Evolutionary conservation across 257 asterid genomes (phyloP).

Genomic region (Penstemon newberryi): DNA sequence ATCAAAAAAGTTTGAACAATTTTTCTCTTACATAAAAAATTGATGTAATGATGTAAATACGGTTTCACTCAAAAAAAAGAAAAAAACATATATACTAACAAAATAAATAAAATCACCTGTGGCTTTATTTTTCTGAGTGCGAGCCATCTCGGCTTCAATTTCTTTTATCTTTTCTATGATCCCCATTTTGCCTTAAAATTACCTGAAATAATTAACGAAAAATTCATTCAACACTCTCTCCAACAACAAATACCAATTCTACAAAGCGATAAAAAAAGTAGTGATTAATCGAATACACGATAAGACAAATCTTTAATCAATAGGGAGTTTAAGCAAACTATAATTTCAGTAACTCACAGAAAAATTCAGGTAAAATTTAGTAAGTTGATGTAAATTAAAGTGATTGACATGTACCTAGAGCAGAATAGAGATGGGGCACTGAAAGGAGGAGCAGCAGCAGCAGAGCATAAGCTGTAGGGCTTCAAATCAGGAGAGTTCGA

Average conservation of each 20-base stretch:
- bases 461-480: slow-evolving; percentile 25
- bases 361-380: slow-evolving; percentile 18
- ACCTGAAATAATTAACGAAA: slow-evolving; percentile 40
- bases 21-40: too few species aligned
- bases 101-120: slow-evolving; percentile 52
- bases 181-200: slow-evolving; percentile 63
- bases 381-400: slow-evolving; percentile 6
- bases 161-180: slow-evolving; percentile 92
- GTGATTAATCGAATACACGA: too few species aligned
- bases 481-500: slow-evolving; percentile 12
- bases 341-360: background rate
- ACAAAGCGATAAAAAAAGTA: too few species aligned
- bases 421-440: background rate
- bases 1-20: too few species aligned
- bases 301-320: background rate
- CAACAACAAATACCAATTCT: slow-evolving; percentile 13
- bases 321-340: background rate
- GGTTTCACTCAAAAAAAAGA: background rate
- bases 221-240: slow-evolving; percentile 10
- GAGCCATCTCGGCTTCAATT: slow-evolving; percentile 97
- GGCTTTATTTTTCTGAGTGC: slow-evolving; percentile 98
- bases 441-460: background rate
- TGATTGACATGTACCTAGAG: slow-evolving; percentile 3
- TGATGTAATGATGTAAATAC: too few species aligned
- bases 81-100: background rate